phyloP scores from a whole-genome alignment of 345 rosid genomes.

The Mallotus nudiflorus region DNA sequence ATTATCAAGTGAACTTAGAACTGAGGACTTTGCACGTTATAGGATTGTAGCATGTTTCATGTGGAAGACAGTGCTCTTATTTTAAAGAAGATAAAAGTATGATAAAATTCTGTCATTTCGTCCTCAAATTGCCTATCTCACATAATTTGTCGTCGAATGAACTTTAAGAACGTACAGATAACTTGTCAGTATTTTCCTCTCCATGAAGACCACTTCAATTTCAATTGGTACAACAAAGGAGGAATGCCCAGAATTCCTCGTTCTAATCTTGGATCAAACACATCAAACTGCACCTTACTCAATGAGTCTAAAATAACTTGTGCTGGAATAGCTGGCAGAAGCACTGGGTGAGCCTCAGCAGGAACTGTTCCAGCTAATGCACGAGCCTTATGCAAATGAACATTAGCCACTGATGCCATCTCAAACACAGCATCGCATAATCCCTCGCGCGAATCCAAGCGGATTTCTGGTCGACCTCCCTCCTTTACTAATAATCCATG shows the following conservation, averaged over 20 bases:
- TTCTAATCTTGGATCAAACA: constrained; percentile 72
- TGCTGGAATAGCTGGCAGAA: constrained; percentile 75
- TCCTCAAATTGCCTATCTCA: background rate
- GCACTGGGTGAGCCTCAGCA: constrained; percentile 64
- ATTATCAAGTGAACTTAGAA: background rate
- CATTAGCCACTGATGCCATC: constrained; percentile 85
- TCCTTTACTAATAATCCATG: constrained; percentile 66
- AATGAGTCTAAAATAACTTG: constrained; percentile 72
- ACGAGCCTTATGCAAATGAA: constrained; percentile 79
- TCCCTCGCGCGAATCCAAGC: constrained; percentile 62
- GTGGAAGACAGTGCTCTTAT: background rate
- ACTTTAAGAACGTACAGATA: background rate
- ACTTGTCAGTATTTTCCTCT: constrained; percentile 49
- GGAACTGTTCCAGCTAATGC: constrained; percentile 65
- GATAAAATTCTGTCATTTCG: background rate
- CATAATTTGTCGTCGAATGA: background rate
- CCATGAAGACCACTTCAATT: constrained; percentile 83
- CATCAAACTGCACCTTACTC: constrained; percentile 66
- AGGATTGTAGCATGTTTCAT: background rate
- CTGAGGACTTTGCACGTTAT: background rate
- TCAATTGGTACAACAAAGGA: constrained; percentile 77
- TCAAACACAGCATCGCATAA: constrained; percentile 69
- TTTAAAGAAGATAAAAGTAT: background rate
- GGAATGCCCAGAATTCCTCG: constrained; percentile 76
- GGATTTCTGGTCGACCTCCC: constrained; percentile 59